Evolutionary conservation across 495 filamentous ascomycete species (phyloP).

Genomic region (Aspergillus leporis): DNA sequence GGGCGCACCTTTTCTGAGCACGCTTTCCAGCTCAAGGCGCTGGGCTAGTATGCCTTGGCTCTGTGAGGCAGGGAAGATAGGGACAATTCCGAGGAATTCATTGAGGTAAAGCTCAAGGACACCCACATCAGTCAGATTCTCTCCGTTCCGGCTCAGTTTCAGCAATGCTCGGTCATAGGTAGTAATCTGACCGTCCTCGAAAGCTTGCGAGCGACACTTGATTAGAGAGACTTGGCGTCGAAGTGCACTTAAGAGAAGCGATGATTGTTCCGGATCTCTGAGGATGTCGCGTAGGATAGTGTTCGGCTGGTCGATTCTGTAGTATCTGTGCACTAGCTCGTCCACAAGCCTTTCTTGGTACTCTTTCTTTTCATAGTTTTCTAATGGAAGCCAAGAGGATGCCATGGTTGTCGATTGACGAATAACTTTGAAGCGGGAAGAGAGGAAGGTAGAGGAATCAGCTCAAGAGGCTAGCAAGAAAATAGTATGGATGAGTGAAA

Average conservation of each 20-base stretch:
- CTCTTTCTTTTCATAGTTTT: conserved; percentile 8
- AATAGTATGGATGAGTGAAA: neutral
- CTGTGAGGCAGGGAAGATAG: conserved; percentile 13
- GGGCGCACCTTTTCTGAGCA: conserved; percentile 22
- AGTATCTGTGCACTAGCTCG: conserved; percentile 27
- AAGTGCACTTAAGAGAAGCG: conserved; percentile 29
- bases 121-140: conserved; percentile 24
- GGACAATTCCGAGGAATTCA: conserved; percentile 39
- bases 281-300: conserved; percentile 27
- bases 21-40: conserved; percentile 18
- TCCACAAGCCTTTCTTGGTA: conserved; percentile 17
- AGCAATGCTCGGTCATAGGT: conserved; percentile 42
- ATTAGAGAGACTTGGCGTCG: conserved; percentile 34
- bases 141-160: conserved; percentile 30
- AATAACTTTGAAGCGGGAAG: neutral
- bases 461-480: neutral
- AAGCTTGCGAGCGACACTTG: conserved; percentile 33
- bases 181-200: conserved; percentile 42
- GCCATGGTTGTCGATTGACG: neutral
- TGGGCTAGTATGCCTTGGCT: conserved; percentile 17
- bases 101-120: conserved; percentile 42
- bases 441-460: neutral
- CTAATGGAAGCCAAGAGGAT: neutral
- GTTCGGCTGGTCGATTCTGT: conserved; percentile 18
- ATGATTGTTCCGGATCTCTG: conserved; percentile 14